Conservation (phyloP, 2,329 filamentous ascomycete genomes). For the Aspergillus aculeatus region DNA sequence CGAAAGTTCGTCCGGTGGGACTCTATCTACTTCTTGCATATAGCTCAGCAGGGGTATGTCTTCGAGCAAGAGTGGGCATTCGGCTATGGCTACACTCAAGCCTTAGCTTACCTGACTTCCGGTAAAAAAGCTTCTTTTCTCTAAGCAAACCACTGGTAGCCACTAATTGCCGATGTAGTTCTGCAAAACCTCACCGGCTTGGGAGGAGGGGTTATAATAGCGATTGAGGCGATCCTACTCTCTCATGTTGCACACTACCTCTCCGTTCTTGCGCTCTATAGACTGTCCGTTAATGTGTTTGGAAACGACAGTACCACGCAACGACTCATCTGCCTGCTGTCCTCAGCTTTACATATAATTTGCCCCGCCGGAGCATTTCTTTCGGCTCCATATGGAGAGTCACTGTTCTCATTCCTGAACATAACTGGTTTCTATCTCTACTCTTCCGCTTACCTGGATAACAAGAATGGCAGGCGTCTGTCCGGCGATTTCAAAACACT, state of each 20-base stretch:
- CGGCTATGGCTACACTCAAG: conserved; percentile 54
- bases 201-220: conserved; percentile 24
- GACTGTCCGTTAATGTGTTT: conserved; percentile 61
- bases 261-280: conserved; percentile 70
- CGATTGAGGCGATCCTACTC: conserved; percentile 61
- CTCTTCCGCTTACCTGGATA: conserved; percentile 46
- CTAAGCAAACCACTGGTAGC: neutral
- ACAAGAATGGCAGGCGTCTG: conserved; percentile 25
- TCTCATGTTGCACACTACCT: conserved; percentile 74
- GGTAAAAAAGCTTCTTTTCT: conserved; percentile 25
- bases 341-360: conserved; percentile 73
- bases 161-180: conserved; percentile 22
- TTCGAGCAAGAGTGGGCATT: conserved; percentile 69
- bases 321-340: conserved; percentile 52
- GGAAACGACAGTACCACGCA: conserved; percentile 31
- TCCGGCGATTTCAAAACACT: conserved; percentile 54
- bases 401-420: conserved; percentile 72
- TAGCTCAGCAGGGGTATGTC: conserved; percentile 54
- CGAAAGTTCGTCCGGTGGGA: conserved; percentile 60
- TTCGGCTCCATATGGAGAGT: conserved; percentile 80
- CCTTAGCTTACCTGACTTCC: conserved; percentile 41
- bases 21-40: conserved; percentile 59
- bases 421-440: conserved; percentile 73
- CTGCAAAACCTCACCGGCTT: conserved; percentile 22
- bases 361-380: conserved; percentile 89